Evolutionary conservation across 805 yeast species (phyloP), one percentile per base, ranked within the genome.

Genomic region (Danielia oregonensis): DNA sequence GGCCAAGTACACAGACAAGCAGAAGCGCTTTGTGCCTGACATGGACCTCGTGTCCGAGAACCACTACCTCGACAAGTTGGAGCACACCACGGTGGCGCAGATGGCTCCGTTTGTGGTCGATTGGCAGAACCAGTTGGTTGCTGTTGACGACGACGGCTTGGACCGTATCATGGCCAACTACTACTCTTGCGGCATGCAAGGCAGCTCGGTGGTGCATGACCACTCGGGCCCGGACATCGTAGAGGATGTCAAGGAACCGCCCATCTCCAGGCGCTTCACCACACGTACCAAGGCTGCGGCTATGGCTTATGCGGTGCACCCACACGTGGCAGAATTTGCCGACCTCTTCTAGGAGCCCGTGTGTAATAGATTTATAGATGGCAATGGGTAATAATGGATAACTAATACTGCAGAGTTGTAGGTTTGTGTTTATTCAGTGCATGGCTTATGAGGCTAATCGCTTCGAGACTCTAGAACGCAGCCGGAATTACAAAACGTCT

Each of bases 111-210:
- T 55, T 30, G 52, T 78, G 12, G 81, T 79, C 11, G 84, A 79
- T 54, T 79, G 85, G 84, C 76, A 73, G 43, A 67, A 76, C 44
- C 68, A 70, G 32, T 50, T 65, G 51, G 60, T 78, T 16, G 84
- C 85, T 2, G 68, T 72, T 26, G 68, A 74, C 43, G 68, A 63
- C 31, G 48, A 55, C 5, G 56, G 65, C 2, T 60, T 80, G 26
- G 58, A 63, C 36, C 52, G 66, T 33, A 66, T 77, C 33, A 54
- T 76, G 42, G 62, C 59, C 30, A 57, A 63, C 45, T 65, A 67
- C 46, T 35, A 33, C 29, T 36, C 46, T 16, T 42, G 51, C 27
- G 52, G 52, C 14, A 42, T 43, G 33, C 51, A 48, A 18, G 37
- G 35, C 27, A 41, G 50, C 28, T 36, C 37, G 27, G 42, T 36